A percentile compares a stretch with the other conserved stretches of the same genome.
These are phyloP conservation scores for Ramularia endophylla DNA, from an alignment of 2,329 filamentous ascomycete species.

Conservation along the genomic window DNA sequence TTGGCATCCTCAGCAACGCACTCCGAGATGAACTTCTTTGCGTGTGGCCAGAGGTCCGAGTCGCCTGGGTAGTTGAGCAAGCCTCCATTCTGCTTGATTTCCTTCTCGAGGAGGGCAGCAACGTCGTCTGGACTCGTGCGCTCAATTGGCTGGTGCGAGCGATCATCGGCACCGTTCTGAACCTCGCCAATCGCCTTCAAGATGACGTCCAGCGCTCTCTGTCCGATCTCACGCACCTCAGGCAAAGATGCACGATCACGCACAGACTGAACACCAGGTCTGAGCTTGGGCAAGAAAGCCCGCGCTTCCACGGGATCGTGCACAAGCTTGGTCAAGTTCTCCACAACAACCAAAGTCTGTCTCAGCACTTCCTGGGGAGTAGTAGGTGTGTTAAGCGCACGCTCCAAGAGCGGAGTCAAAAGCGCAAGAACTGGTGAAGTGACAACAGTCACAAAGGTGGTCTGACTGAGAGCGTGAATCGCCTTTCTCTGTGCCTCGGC, in stretches of 20 bases:
- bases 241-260: constrained; percentile 83
- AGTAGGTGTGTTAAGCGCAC: constrained; percentile 82
- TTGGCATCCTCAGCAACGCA: constrained; percentile 88
- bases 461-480: constrained; percentile 93
- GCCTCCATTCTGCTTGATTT: constrained; percentile 65
- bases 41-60: constrained; percentile 55
- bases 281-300: constrained; percentile 89
- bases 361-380: constrained; percentile 92
- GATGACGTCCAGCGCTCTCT: constrained; percentile 77
- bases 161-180: constrained; percentile 38
- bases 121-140: constrained; percentile 69
- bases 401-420: constrained; percentile 88
- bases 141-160: constrained; percentile 53
- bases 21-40: constrained; percentile 68
- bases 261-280: constrained; percentile 87
- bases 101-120: constrained; percentile 63
- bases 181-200: constrained; percentile 79
- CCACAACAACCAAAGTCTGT: constrained; percentile 92
- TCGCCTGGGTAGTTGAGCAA: constrained; percentile 57
- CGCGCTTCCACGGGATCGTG: constrained; percentile 93
- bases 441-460: constrained; percentile 96
- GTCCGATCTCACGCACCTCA: constrained; percentile 86
- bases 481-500: constrained; percentile 85
- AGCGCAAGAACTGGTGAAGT: constrained; percentile 93
- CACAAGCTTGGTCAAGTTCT: constrained; percentile 97